These are phyloP conservation scores for Neocatenulostroma microsporum DNA, from an alignment of 2,329 filamentous ascomycete species.

Conservation along the genomic window DNA sequence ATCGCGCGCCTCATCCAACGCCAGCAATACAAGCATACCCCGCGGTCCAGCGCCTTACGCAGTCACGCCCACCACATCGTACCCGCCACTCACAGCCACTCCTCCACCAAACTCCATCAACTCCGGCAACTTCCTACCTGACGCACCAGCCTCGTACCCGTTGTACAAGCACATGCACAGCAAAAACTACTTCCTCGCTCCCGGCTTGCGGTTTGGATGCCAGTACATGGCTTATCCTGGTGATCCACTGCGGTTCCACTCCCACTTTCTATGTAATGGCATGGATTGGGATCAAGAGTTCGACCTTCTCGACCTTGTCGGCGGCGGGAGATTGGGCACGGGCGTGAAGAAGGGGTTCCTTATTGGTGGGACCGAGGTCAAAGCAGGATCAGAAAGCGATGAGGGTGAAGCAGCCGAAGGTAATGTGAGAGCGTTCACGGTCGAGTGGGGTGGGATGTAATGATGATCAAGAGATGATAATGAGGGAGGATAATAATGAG, in stretches of 20 bases:
- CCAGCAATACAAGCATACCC: no score
- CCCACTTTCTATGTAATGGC: slow-evolving; percentile 82
- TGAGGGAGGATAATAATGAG: no score
- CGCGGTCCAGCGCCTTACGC: slow-evolving; percentile 16
- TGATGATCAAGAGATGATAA: no score
- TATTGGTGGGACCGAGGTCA: slow-evolving; percentile 59
- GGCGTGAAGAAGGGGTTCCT: slow-evolving; percentile 95
- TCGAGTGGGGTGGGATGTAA: slow-evolving; percentile 93
- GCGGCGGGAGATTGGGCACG: slow-evolving; percentile 79
- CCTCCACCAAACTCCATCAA: slow-evolving; percentile 3
- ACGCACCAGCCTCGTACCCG: slow-evolving; percentile 54
- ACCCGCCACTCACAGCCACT: slow-evolving; percentile 33
- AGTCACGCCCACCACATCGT: slow-evolving; percentile 46
- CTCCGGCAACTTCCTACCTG: slow-evolving; percentile 13
- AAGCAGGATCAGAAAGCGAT: slow-evolving; percentile 12
- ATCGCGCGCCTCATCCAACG: slow-evolving; percentile 12
- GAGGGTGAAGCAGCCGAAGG: slow-evolving; percentile 32
- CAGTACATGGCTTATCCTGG: slow-evolving; percentile 93
- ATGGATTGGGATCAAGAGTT: slow-evolving; percentile 84
- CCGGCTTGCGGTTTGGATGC: slow-evolving; percentile 88
- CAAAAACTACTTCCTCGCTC: slow-evolving; percentile 77
- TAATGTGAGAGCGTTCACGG: slow-evolving; percentile 63
- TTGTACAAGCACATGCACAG: slow-evolving; percentile 74
- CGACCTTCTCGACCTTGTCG: slow-evolving; percentile 73
- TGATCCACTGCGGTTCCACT: slow-evolving; percentile 89